A percentile compares a stretch with the other conserved stretches of the same genome.
These are phyloP conservation scores for Rhinocladiella similis DNA, from an alignment of 2,329 filamentous ascomycete genomes.

Conservation along the genomic window DNA sequence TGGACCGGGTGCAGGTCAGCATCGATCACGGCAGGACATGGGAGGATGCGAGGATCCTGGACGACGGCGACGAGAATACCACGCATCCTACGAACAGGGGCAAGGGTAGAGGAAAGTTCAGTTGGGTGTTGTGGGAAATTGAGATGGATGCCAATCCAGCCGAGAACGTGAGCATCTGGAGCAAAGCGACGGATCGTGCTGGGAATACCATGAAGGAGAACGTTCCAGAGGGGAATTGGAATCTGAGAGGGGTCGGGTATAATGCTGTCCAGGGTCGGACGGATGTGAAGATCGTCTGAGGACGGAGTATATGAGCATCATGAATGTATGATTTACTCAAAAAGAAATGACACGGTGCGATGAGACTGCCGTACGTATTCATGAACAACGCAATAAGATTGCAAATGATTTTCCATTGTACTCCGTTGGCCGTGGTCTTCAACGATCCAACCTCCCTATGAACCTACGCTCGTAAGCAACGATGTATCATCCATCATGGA, in stretches of 20 bases:
- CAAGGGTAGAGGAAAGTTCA: conserved; percentile 44
- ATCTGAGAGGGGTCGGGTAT: conserved; percentile 60
- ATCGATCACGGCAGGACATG: conserved; percentile 51
- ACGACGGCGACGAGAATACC: conserved; percentile 18
- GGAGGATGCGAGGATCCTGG: conserved; percentile 47
- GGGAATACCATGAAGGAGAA: conserved; percentile 51
- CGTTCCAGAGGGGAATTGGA: conserved; percentile 51
- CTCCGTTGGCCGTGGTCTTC: too few relatives aligned
- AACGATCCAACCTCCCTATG: too few relatives aligned
- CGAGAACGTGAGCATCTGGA: conserved; percentile 46
- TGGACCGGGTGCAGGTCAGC: conserved; percentile 56
- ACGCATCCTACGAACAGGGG: conserved; percentile 3
- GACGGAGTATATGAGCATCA: background rate
- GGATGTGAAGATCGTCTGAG: conserved; percentile 1
- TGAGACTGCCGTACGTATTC: too few relatives aligned
- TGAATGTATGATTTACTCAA: background rate
- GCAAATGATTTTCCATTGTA: too few relatives aligned
- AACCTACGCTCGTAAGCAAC: too few relatives aligned
- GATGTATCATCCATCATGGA: too few relatives aligned
- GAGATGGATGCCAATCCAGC: conserved; percentile 42
- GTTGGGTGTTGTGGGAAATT: conserved; percentile 57
- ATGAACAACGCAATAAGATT: too few relatives aligned
- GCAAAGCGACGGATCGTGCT: conserved; percentile 54
- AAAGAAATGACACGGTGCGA: background rate
- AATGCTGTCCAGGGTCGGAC: conserved; percentile 55